These are phyloP conservation scores for Umbilicus rupestris DNA, from an alignment of 164 flowering plant species.

Conservation along the genomic window DNA sequence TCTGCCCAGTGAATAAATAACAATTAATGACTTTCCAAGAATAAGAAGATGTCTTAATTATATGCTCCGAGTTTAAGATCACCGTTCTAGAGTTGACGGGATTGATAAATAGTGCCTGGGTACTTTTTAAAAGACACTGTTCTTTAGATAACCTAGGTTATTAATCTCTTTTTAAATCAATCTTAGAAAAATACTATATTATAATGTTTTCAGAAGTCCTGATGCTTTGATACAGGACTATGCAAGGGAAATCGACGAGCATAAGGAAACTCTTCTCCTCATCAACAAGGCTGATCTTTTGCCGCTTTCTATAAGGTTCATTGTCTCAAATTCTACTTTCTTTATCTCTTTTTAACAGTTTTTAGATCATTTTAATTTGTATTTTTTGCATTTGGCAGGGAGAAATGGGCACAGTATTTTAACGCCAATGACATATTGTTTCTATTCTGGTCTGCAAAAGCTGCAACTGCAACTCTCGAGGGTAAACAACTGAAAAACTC, in stretches of 20 bases:
- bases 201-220: background rate
- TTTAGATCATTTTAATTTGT: background rate
- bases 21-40: too few species aligned
- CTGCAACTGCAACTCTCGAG: slow-evolving; percentile 69
- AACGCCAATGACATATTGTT: slow-evolving; percentile 50
- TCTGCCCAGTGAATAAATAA: background rate
- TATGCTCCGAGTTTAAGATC: too few species aligned
- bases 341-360: background rate
- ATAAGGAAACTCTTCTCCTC: slow-evolving; percentile 74
- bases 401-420: slow-evolving; percentile 81
- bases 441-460: slow-evolving; percentile 96
- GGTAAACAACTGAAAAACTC: slow-evolving; percentile 36
- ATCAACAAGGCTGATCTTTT: slow-evolving; percentile 94
- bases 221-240: slow-evolving; percentile 41
- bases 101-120: too few species aligned
- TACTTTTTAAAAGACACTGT: too few species aligned
- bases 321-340: background rate
- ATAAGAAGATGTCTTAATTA: too few species aligned
- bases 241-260: slow-evolving; percentile 71
- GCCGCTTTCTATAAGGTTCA: slow-evolving; percentile 60
- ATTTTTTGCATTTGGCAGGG: slow-evolving; percentile 30
- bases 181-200: background rate
- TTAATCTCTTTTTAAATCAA: background rate
- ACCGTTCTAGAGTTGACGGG: slow-evolving; percentile 5
- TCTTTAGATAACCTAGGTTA: background rate